These are phyloP conservation scores for Fusarium verticillioides DNA, from an alignment of 2,329 filamentous ascomycete species.

Conservation along the genomic window DNA sequence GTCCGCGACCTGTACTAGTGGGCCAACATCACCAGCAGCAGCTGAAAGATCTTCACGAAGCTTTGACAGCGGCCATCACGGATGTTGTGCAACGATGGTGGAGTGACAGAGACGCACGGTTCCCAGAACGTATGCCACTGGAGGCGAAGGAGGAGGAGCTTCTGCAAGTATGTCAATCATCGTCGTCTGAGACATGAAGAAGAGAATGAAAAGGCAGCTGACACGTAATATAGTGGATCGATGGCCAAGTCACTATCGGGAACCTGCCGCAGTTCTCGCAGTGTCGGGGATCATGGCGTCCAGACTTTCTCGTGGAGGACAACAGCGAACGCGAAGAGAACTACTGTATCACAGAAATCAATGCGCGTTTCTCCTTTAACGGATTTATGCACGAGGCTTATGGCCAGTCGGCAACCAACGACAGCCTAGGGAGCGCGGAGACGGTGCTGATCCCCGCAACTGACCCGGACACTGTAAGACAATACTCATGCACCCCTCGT, in stretches of 20 bases:
- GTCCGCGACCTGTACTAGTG: conserved; percentile 52
- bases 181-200: not conserved
- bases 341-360: conserved; percentile 54
- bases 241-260: conserved; percentile 42
- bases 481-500: not conserved
- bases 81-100: conserved; percentile 55
- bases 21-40: conserved; percentile 45
- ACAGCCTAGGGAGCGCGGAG: not conserved
- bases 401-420: conserved; percentile 46
- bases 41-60: conserved; percentile 45
- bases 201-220: not conserved
- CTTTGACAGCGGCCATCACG: conserved; percentile 47
- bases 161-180: conserved; percentile 36
- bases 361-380: conserved; percentile 55
- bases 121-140: conserved; percentile 50
- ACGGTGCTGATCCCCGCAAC: conserved; percentile 41
- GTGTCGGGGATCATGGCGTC: conserved; percentile 51
- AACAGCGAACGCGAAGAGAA: conserved; percentile 30
- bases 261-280: conserved; percentile 37
- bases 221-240: conserved; percentile 42
- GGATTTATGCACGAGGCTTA: conserved; percentile 48
- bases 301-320: conserved; percentile 53
- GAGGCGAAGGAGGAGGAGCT: conserved; percentile 46
- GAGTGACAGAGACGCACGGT: conserved; percentile 45
- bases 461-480: conserved; percentile 38